These are phyloP conservation scores for Exutisphaerella laricina DNA, from an alignment of 2,329 filamentous ascomycete genomes.

Conservation along the genomic window DNA sequence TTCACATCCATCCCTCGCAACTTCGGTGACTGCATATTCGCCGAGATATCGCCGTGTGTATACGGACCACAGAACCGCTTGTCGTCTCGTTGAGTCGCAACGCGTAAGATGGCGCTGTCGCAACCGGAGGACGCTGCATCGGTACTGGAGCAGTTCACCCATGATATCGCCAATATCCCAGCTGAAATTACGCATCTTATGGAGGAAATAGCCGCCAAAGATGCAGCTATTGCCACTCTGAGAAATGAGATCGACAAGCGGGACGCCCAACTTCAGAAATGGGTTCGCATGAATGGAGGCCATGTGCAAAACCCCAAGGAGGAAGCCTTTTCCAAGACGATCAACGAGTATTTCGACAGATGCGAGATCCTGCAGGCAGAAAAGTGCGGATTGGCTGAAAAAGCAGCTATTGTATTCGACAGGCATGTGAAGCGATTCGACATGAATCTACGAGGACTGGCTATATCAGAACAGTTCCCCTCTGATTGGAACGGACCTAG, in stretches of 20 bases:
- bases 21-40: background rate
- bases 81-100: too few relatives aligned
- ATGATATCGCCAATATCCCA: conserved; percentile 71
- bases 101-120: conserved; percentile 33
- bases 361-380: conserved; percentile 68
- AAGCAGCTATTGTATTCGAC: conserved; percentile 57
- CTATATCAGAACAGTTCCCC: conserved; percentile 54
- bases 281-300: conserved; percentile 70
- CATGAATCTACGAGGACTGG: conserved; percentile 55
- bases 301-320: conserved; percentile 71
- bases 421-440: conserved; percentile 60
- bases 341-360: conserved; percentile 61
- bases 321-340: conserved; percentile 58
- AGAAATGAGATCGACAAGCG: conserved; percentile 64
- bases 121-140: conserved; percentile 58
- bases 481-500: conserved; percentile 56
- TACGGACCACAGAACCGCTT: too few relatives aligned
- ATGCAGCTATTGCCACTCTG: conserved; percentile 64
- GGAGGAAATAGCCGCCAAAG: conserved; percentile 77
- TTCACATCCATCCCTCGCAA: background rate
- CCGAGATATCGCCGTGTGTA: too few relatives aligned
- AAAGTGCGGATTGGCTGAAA: conserved; percentile 65
- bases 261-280: conserved; percentile 72
- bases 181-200: conserved; percentile 78
- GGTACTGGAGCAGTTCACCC: conserved; percentile 72